Conservation (phyloP, 2,329 filamentous ascomycete species). For the Paraphaeosphaeria sporulosa region DNA sequence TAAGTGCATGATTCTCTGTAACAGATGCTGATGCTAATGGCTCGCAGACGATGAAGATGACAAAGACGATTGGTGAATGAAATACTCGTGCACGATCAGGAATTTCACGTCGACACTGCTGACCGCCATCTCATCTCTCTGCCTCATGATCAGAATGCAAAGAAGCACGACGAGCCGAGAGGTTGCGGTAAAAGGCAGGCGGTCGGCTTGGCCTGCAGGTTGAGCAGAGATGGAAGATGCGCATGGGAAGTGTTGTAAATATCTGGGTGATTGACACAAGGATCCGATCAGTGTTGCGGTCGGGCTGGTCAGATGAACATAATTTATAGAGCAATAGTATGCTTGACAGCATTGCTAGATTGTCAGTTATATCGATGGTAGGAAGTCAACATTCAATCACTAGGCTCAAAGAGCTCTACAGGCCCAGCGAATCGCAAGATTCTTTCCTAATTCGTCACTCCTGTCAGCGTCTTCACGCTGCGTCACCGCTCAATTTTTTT, state of each 20-base stretch:
- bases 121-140: not conserved
- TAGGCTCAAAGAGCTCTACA: not conserved
- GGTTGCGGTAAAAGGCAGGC: not conserved
- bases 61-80: constrained; percentile 73
- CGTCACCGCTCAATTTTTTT: constrained; percentile 4
- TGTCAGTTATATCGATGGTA: not conserved
- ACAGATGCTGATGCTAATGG: constrained; percentile 33
- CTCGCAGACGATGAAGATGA: constrained; percentile 75
- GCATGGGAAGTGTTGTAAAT: not conserved
- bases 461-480: not conserved
- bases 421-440: not conserved
- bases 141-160: not conserved
- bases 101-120: not conserved
- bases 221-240: not conserved
- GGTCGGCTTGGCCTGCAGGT: not conserved
- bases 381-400: not conserved
- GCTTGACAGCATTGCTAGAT: not conserved
- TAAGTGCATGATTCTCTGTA: constrained; percentile 56
- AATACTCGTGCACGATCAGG: not conserved
- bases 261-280: not conserved
- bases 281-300: not conserved
- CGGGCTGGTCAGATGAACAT: not conserved
- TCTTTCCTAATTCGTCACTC: not conserved
- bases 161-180: not conserved
- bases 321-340: constrained; percentile 2